A percentile compares a stretch with the other conserved stretches of the same genome.
phyloP scores from a whole-genome alignment of 306 rosid species.

The Prunus kanzakura region DNA sequence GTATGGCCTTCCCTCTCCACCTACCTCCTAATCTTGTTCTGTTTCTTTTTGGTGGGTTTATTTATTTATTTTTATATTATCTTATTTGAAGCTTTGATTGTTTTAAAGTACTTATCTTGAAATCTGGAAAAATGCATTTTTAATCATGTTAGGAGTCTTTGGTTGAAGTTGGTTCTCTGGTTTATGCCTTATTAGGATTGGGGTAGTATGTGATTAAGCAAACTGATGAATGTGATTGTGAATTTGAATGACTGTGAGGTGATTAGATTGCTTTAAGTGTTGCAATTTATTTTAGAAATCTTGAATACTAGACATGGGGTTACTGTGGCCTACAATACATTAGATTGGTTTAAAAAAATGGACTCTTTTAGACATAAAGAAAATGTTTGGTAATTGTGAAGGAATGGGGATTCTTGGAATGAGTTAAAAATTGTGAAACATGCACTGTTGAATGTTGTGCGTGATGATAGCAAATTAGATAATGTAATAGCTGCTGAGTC shows the following conservation, averaged over 20 bases:
- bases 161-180: constrained; percentile 6
- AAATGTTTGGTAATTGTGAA: background rate
- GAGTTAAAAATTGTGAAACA: background rate
- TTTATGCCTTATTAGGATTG: background rate
- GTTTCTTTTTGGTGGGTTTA: background rate
- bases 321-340: too few relatives aligned
- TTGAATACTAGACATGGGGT: too few relatives aligned
- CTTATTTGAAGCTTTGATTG: background rate
- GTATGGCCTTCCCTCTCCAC: constrained; percentile 1
- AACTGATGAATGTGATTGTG: background rate
- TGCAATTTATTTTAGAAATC: too few relatives aligned
- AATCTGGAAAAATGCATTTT: background rate
- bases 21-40: background rate
- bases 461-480: background rate
- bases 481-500: background rate
- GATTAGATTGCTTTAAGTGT: too few relatives aligned
- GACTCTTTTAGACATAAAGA: background rate
- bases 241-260: background rate
- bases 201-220: background rate
- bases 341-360: background rate
- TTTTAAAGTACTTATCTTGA: background rate
- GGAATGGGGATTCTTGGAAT: constrained; percentile 8
- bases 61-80: background rate
- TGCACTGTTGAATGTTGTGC: background rate
- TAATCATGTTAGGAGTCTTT: background rate